Base-by-base conservation (phyloP, 1,139 yeast species). In the Yamadazyma spencermartinsiae region DNA sequence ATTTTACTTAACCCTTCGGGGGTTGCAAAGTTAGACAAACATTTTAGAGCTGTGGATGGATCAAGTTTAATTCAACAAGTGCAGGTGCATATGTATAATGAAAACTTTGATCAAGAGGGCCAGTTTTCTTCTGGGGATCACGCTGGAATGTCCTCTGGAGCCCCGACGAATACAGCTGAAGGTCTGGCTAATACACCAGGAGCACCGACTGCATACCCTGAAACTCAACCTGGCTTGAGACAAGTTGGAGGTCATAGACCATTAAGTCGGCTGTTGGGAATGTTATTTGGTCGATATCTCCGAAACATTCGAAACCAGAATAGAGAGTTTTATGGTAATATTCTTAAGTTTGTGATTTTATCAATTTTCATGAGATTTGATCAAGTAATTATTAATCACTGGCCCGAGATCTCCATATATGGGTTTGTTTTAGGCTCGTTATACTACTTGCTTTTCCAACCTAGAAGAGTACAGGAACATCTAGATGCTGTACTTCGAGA, bases 1-100 rank as follows among this genome's bases (percentile, higher is more conserved):
- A 39, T 72, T 8, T 50, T 72, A 31, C 40, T 73, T 16, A 71
- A 61, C 40, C 61, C 62, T 3, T 44, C 67, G 4, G 79, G 72
- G 0, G 45, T 58, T 11, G 59, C 67, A 3, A 61, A 61, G 35
- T 42, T 70, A 16, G 45, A 55, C 31, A 41, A 49, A 4, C 37
- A 29, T 0, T 55, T 58, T 35, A 42, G 44, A 25, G 41, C 28
- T 32, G 18, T 36, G 9, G 35, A 45, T 19, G 58, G 58, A 2
- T 37, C 38, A 9, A 36, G 51, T 9, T 33, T 55, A 5, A 37
- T 59, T 29, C 63, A 58, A 39, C 56, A 56, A 33, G 63, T 58
- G 3, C 48, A 49, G 35, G 49, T 59, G n/a, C 34, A 44, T 33
- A 29, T 42, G 28, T 43, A 40, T 33, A 43, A 37, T 18, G 23